Base-by-base conservation (phyloP, 2,329 filamentous ascomycete species). In the Aspergillus sp. region DNA sequence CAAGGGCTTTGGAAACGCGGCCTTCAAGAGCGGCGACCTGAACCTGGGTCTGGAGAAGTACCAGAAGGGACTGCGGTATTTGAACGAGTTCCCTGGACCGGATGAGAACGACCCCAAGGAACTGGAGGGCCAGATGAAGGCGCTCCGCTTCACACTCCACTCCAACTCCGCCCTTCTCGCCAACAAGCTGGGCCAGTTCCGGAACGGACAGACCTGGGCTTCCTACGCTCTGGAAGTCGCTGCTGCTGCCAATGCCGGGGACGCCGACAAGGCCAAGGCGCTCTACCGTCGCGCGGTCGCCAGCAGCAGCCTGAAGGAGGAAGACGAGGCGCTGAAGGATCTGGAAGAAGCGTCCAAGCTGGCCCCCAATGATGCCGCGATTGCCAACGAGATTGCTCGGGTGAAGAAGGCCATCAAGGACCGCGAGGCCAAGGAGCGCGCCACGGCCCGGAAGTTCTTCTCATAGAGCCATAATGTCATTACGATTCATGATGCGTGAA, bases 371-470 rank as follows among this genome's bases (percentile, higher is more conserved):
- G 93, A 97, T 71, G 83, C 81, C 0, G 88, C 83, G 44, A 84
- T 97, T 59, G 73, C 78, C 55, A 87, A 84, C 63, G 91, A 96
- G 76, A 80, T 95, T 50, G 80, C 82, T 16, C 75, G 80, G n/a
- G 85, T 94, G 48, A 95, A 92, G 82, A 87, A 87, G 76, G 84
- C 81, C 63, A 82, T 88, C 22, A 80, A 84, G 10, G 88, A 87
- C 52, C 82, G 87, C 56, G 81, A 84, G 56, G 88, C 88, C 70
- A 95, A 92, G 83, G 90, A 96, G 79, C 95, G 92, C 82, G 90
- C 89, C 62, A 88, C 87, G 5, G 95, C 93, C 71, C 89, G 88
- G 77, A 97, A 95, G 77, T 94, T 95, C 75, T 97, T 97, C 69
- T 72, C 78, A 38, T 85, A 66, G 73, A 47, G 33, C 22, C 10